Evolutionary conservation across 805 yeast genomes (phyloP).

Genomic region (Ogataea nitratoaversa): DNA sequence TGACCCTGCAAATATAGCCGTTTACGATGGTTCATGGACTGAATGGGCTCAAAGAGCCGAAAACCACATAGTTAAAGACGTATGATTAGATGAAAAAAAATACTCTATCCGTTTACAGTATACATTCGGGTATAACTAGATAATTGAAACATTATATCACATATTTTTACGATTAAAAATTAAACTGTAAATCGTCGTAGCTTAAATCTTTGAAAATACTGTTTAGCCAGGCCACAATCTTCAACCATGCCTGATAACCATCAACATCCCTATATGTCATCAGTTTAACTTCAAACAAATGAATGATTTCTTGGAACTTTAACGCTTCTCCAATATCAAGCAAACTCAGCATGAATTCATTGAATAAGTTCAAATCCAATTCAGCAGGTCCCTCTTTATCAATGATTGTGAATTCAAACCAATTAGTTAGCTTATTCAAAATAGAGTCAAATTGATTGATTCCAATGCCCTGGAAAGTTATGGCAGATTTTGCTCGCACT

Average conservation of each 20-base stretch:
- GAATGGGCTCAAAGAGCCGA: constrained; percentile 84
- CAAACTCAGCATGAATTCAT: constrained; percentile 25
- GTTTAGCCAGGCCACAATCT: constrained; percentile 14
- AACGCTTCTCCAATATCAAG: constrained; percentile 18
- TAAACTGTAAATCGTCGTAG: constrained; percentile 12
- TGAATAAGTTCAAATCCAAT: constrained; percentile 24
- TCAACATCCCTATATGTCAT: background rate
- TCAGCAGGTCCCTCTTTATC: constrained; percentile 19
- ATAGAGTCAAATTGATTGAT: constrained; percentile 13
- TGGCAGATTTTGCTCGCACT: constrained; percentile 5
- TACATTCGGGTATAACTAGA: too few species aligned
- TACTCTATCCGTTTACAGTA: too few species aligned
- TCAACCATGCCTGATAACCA: constrained; percentile 21
- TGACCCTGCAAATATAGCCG: constrained; percentile 41
- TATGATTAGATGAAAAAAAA: too few species aligned
- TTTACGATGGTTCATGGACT: constrained; percentile 87
- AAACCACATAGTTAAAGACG: constrained; percentile 45
- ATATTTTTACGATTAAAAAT: constrained; percentile 4
- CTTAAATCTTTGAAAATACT: constrained; percentile 9
- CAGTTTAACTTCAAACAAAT: constrained; percentile 13
- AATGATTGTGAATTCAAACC: constrained; percentile 23
- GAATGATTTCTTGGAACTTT: constrained; percentile 16
- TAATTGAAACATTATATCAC: too few species aligned
- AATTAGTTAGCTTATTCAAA: constrained; percentile 12
- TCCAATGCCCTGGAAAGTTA: constrained; percentile 24